A percentile compares a stretch with the other conserved stretches of the same genome.
Conservation (phyloP, 2,329 filamentous ascomycete genomes). For the Fusarium sp. region DNA sequence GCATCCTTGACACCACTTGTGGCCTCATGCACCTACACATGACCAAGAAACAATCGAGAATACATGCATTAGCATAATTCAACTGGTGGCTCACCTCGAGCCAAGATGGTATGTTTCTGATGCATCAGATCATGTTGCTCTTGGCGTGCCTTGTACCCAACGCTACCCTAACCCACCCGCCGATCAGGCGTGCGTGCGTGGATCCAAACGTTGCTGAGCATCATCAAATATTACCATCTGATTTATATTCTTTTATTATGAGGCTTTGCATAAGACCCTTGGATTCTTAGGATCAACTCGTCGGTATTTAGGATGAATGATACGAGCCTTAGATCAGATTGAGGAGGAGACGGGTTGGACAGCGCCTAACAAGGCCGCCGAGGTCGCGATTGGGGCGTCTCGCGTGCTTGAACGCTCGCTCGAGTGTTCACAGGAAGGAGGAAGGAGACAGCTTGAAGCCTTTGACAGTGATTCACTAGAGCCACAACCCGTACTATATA, state of each 20-base stretch:
- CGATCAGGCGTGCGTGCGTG: background rate
- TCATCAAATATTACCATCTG: background rate
- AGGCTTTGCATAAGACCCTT: background rate
- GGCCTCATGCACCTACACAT: background rate
- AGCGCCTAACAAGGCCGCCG: conserved; percentile 11
- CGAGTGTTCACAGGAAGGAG: background rate
- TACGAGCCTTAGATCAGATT: conserved; percentile 8
- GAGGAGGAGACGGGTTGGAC: background rate
- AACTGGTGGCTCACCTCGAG: background rate
- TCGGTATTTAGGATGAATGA: background rate
- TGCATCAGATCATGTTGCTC: conserved; percentile 25
- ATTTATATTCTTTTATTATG: conserved; percentile 10
- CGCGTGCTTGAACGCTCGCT: background rate
- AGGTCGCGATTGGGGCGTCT: background rate
- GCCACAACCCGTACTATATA: background rate
- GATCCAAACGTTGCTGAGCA: background rate
- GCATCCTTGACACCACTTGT: conserved; percentile 14
- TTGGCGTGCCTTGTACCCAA: conserved; percentile 29
- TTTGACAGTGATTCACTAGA: background rate
- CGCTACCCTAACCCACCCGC: conserved; percentile 3
- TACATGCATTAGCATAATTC: background rate
- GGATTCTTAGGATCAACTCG: background rate
- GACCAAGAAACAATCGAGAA: background rate
- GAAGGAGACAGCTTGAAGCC: background rate
- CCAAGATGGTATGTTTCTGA: conserved; percentile 17